A percentile compares a stretch with the other conserved stretches of the same genome.
Evolutionary conservation across 106 monocot species (phyloP).

Genomic region (Dioscorea dumetorum): DNA sequence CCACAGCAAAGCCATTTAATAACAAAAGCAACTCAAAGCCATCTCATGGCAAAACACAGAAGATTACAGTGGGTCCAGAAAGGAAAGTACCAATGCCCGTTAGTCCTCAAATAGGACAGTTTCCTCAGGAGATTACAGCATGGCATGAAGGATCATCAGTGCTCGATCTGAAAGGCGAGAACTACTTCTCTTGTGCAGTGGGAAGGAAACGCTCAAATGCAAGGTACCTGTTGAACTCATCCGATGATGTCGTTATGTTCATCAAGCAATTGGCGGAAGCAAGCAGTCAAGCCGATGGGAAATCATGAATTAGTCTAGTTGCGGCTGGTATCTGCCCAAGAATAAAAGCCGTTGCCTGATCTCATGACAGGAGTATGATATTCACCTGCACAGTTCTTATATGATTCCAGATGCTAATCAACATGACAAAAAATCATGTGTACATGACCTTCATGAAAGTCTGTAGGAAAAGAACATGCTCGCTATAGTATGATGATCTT

Average conservation of each 20-base stretch:
- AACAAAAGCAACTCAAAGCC: slow-evolving; percentile 39
- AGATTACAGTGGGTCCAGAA: slow-evolving; percentile 35
- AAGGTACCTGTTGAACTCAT: slow-evolving; percentile 71
- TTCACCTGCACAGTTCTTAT: not conserved
- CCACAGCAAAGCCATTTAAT: slow-evolving; percentile 26
- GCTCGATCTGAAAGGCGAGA: slow-evolving; percentile 85
- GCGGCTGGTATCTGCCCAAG: not conserved
- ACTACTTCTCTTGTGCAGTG: slow-evolving; percentile 91
- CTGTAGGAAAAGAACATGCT: not conserved
- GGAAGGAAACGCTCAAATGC: slow-evolving; percentile 81
- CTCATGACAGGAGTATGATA: not conserved
- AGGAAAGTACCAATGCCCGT: slow-evolving; percentile 28
- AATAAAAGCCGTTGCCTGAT: not conserved
- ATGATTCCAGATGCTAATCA: not conserved
- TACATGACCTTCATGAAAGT: not conserved
- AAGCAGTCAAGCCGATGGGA: not conserved
- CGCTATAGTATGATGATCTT: not conserved
- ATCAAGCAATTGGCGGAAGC: slow-evolving; percentile 63
- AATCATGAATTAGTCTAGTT: no score
- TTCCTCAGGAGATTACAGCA: slow-evolving; percentile 44
- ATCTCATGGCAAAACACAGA: slow-evolving; percentile 31
- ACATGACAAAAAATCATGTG: not conserved
- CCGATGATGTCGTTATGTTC: slow-evolving; percentile 79
- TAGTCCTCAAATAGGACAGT: slow-evolving; percentile 18
- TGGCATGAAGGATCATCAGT: slow-evolving; percentile 90